phyloP scores from a whole-genome alignment of 2,329 filamentous ascomycete genomes.

The Ustilaginoidea virens region DNA sequence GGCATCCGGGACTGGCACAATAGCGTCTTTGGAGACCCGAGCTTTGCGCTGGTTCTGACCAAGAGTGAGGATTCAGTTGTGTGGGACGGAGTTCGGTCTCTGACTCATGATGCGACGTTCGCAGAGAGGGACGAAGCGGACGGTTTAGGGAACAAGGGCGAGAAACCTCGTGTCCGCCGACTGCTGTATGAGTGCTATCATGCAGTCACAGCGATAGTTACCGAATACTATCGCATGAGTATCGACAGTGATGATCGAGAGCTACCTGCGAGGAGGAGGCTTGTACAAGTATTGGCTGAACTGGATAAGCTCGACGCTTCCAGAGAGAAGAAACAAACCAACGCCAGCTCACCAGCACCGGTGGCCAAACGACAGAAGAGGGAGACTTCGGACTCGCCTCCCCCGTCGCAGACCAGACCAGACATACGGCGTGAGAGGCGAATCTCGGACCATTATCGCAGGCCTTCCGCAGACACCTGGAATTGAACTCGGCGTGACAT shows the following conservation, averaged over 20 bases:
- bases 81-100: conserved; percentile 29
- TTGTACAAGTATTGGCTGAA: conserved; percentile 29
- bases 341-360: conserved; percentile 24
- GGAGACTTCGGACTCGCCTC: no score
- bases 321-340: conserved; percentile 13
- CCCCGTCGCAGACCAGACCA: no score
- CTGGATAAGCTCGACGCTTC: conserved; percentile 26
- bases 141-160: no score
- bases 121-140: no score
- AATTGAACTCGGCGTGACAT: no score
- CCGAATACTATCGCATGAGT: conserved; percentile 37
- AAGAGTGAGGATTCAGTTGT: conserved; percentile 28
- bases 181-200: conserved; percentile 45
- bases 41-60: conserved; percentile 35
- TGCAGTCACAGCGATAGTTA: conserved; percentile 33
- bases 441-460: no score
- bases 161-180: conserved; percentile 28
- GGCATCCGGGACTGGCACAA: conserved; percentile 40
- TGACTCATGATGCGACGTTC: no score
- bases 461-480: no score
- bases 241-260: conserved; percentile 32
- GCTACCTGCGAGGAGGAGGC: conserved; percentile 33
- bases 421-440: no score
- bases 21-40: conserved; percentile 43
- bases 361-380: conserved; percentile 32